Evolutionary conservation across 1,284 basidiomycete genomes (phyloP), one percentile per base, ranked within the genome.

Genomic region (Boletus nobilissimus): DNA sequence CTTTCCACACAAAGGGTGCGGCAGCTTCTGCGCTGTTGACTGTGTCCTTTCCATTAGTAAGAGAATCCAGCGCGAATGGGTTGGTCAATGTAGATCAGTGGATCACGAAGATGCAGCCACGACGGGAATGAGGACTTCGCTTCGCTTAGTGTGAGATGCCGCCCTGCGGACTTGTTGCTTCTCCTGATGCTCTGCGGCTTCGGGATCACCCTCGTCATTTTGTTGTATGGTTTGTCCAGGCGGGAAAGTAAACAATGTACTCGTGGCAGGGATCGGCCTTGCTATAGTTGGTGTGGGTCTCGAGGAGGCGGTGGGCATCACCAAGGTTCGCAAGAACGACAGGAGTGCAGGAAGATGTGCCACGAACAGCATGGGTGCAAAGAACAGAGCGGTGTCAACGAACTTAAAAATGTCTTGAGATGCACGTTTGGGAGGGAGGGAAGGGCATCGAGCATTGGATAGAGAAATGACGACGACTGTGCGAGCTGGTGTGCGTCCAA

Each of bases 31-130:
- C 93, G 82, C 90, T 92, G 78, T 91, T 91, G 34, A 88, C 88
- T 0, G 88, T 87, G 74, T 91, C 89, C 0, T 84, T 89, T 7
- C 93, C 92, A 62, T 62, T n/a, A n/a, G 75, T 90, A 91, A 10
- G 92, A 94, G 83, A 93, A 93, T 6, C 93, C 93, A 10, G 92
- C 91, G 0, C 91, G 92, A 72, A 94, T 92, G 2, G 94, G 94
- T 83, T 95, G 94, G 83, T 95, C 94, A 71, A 95, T 92, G 82
- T 94, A 95, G 67, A 95, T 92, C 84, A 94, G 92, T 94, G 74
- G 22, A 70, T n/a, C 38, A 16, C 18, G 7, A 46, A 32, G 3
- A 66, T 73, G 40, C n/a, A n/a, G n/a, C n/a, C n/a, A n/a, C n/a
- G n/a, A n/a, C n/a, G n/a, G n/a, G n/a, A n/a, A n/a, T n/a, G 84